phyloP scores from a whole-genome alignment of 208 protist species.

The Polymyxa betae region DNA sequence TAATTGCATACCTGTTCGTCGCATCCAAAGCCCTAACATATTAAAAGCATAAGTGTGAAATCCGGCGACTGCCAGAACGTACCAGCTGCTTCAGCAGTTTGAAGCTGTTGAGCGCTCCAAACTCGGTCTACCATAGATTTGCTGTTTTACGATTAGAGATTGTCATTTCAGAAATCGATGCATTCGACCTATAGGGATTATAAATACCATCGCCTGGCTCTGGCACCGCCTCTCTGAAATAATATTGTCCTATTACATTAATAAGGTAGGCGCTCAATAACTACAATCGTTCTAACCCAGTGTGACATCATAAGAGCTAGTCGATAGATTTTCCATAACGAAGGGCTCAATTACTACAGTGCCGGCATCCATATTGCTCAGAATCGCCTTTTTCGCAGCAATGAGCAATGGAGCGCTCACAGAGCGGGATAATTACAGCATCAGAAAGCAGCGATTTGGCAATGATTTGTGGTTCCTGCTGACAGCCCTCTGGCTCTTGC shows the following conservation, averaged over 20 bases:
- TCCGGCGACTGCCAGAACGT: background rate
- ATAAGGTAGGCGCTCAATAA: background rate
- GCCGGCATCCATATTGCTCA: background rate
- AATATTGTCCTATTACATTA: background rate
- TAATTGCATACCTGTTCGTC: constrained; percentile 43
- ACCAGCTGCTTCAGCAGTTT: constrained; percentile 16
- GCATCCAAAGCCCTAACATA: background rate
- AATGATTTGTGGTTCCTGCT: no score
- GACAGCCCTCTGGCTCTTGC: no score
- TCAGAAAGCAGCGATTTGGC: no score
- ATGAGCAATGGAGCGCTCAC: no score
- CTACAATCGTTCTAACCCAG: constrained; percentile 50
- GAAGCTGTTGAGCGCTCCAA: background rate
- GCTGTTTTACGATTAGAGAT: background rate
- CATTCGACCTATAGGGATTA: background rate
- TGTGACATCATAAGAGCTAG: constrained; percentile 66
- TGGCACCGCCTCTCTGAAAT: background rate
- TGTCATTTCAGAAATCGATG: background rate
- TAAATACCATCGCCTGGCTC: constrained; percentile 37
- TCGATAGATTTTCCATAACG: constrained; percentile 55
- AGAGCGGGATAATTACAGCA: no score
- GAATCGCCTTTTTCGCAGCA: no score
- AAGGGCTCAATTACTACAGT: constrained; percentile 65
- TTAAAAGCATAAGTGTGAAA: background rate
- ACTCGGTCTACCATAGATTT: constrained; percentile 23